Evolutionary conservation across 179 eudicot genomes (phyloP).

Genomic region (Nepenthes alata): DNA sequence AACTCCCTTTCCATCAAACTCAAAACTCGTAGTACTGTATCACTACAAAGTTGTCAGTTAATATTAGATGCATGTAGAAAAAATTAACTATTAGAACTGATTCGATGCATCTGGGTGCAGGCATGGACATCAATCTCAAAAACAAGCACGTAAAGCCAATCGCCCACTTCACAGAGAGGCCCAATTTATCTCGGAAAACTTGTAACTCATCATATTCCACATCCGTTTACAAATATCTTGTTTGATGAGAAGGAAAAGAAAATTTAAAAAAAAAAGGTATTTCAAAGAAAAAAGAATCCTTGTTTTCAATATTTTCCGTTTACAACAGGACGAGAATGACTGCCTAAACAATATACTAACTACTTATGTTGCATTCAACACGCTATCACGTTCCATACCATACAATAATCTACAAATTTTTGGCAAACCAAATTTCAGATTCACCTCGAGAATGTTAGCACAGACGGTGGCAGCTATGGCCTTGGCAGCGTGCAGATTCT

Average conservation of each 20-base stretch:
- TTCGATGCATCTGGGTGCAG: no score
- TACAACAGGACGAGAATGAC: background rate
- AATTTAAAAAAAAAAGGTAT: background rate
- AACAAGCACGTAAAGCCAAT: no score
- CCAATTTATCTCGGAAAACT: background rate
- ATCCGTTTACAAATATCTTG: background rate
- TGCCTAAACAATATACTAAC: conserved; percentile 3
- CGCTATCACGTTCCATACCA: conserved; percentile 3
- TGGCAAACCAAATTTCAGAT: conserved; percentile 6
- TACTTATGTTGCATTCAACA: conserved; percentile 15
- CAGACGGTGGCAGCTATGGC: conserved; percentile 66
- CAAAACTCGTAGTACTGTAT: no score
- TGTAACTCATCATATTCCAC: background rate
- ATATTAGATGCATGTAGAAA: no score
- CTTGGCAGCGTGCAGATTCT: conserved; percentile 76
- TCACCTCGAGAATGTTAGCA: conserved; percentile 88
- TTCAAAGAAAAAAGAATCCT: background rate
- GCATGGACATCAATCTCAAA: no score
- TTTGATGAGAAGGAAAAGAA: background rate
- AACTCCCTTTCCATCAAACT: no score
- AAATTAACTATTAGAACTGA: no score
- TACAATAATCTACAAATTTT: conserved; percentile 6
- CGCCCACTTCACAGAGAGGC: no score
- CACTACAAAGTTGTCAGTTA: no score
- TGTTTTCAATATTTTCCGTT: background rate